Percentiles rank a stretch among this genome's conserved stretches.
phyloP scores from a whole-genome alignment of 192 early-diverging fungal genomes.

The Podila minutissima region DNA sequence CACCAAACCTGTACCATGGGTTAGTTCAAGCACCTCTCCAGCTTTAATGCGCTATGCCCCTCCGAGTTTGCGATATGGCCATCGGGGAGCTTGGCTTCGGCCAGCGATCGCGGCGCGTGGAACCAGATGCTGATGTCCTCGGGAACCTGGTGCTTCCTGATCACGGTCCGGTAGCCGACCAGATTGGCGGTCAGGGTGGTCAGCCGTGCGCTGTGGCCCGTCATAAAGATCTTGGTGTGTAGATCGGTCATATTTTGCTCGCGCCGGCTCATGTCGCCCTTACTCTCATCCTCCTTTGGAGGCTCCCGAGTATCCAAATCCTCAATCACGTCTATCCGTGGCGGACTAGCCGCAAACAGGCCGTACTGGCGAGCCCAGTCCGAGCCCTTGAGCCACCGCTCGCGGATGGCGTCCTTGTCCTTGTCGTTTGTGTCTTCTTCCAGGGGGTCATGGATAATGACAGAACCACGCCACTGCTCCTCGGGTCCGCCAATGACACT shows the following conservation, averaged over 20 bases:
- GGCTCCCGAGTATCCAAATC: conserved; percentile 10
- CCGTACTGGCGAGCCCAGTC: conserved; percentile 46
- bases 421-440: neutral
- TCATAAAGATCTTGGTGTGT: conserved; percentile 32
- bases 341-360: conserved; percentile 32
- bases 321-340: conserved; percentile 41
- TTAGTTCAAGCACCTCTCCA: too few species aligned
- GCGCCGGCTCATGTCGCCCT: conserved; percentile 3
- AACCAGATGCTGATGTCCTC: conserved; percentile 42
- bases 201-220: conserved; percentile 15
- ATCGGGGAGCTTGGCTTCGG: conserved; percentile 29
- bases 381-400: conserved; percentile 35
- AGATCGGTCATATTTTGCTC: conserved; percentile 45
- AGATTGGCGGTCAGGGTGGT: conserved; percentile 42
- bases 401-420: conserved; percentile 13
- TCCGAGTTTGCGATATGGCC: neutral
- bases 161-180: conserved; percentile 36
- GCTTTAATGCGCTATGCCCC: neutral
- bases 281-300: neutral
- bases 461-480: conserved; percentile 48
- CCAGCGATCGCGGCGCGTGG: conserved; percentile 34
- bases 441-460: conserved; percentile 38
- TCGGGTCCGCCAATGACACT: conserved; percentile 52
- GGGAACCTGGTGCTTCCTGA: conserved; percentile 15
- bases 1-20: too few species aligned